Conservation (phyloP, 2,329 filamentous ascomycete species). For the Curvularia eragrostidis region DNA sequence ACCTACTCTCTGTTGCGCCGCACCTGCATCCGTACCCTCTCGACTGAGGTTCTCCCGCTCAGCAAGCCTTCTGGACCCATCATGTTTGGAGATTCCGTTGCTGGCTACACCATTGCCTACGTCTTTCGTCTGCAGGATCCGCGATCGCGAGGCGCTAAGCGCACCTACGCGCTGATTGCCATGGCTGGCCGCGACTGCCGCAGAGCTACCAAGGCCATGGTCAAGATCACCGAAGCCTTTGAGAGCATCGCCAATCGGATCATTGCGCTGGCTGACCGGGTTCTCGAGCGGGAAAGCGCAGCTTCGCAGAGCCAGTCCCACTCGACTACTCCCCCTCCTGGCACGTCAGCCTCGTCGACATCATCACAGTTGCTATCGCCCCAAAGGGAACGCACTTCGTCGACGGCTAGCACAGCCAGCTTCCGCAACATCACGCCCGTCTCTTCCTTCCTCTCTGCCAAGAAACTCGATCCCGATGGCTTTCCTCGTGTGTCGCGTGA, state of each 20-base stretch:
- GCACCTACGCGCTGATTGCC: slow-evolving; percentile 64
- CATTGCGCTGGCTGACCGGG: slow-evolving; percentile 52
- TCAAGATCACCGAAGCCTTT: slow-evolving; percentile 55
- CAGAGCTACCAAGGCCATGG: slow-evolving; percentile 53
- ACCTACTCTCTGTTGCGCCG: slow-evolving; percentile 63
- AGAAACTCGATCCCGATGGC: slow-evolving; percentile 63
- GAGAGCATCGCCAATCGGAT: slow-evolving; percentile 62
- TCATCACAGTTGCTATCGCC: slow-evolving; percentile 38
- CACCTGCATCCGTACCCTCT: slow-evolving; percentile 64
- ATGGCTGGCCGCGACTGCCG: slow-evolving; percentile 64
- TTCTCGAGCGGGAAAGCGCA: slow-evolving; percentile 47
- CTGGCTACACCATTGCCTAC: slow-evolving; percentile 66
- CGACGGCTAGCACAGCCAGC: slow-evolving; percentile 42
- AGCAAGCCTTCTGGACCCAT: slow-evolving; percentile 64
- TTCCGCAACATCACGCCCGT: slow-evolving; percentile 60
- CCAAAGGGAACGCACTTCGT: slow-evolving; percentile 37
- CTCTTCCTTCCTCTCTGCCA: slow-evolving; percentile 65
- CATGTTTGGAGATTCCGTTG: slow-evolving; percentile 62
- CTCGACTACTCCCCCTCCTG: slow-evolving; percentile 41
- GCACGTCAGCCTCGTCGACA: slow-evolving; percentile 38
- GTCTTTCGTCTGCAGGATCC: slow-evolving; percentile 66
- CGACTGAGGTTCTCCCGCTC: slow-evolving; percentile 62
- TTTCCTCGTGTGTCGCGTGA: slow-evolving; percentile 61
- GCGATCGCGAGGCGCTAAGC: slow-evolving; percentile 62
- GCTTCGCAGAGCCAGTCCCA: slow-evolving; percentile 31